These are phyloP conservation scores for Eucalyptus polyanthemos DNA, from an alignment of 345 rosid species.

Conservation along the genomic window DNA sequence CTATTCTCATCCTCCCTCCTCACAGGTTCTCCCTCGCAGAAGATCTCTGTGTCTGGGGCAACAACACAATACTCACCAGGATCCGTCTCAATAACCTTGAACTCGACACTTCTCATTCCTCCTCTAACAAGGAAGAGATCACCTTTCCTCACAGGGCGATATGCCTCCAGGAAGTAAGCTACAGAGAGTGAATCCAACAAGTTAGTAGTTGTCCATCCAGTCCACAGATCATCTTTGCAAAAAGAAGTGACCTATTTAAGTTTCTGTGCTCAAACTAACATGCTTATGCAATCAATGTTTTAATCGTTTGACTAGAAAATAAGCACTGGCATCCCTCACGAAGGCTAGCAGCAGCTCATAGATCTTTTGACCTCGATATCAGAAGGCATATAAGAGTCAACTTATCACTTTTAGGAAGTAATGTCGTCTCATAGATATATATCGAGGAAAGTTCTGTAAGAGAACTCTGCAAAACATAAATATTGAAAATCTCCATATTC, in stretches of 20 bases:
- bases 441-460: not conserved
- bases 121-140: conserved; percentile 95
- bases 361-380: not conserved
- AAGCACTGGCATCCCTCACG: not conserved
- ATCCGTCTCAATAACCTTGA: conserved; percentile 84
- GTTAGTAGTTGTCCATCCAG: not conserved
- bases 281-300: not conserved
- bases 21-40: conserved; percentile 97
- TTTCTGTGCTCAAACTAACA: not conserved
- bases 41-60: conserved; percentile 92
- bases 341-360: not conserved
- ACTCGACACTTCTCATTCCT: conserved; percentile 95
- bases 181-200: not conserved
- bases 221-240: not conserved
- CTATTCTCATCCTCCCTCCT: conserved; percentile 89
- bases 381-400: not conserved
- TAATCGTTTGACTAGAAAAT: not conserved
- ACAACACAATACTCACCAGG: conserved; percentile 91
- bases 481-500: not conserved
- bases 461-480: not conserved
- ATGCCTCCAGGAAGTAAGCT: conserved; percentile 93
- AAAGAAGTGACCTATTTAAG: not conserved
- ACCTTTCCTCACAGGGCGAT: conserved; percentile 92
- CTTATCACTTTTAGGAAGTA: not conserved
- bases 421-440: not conserved